phyloP scores from a whole-genome alignment of 352 stramenopile species.

The Phytophthora cactorum region DNA sequence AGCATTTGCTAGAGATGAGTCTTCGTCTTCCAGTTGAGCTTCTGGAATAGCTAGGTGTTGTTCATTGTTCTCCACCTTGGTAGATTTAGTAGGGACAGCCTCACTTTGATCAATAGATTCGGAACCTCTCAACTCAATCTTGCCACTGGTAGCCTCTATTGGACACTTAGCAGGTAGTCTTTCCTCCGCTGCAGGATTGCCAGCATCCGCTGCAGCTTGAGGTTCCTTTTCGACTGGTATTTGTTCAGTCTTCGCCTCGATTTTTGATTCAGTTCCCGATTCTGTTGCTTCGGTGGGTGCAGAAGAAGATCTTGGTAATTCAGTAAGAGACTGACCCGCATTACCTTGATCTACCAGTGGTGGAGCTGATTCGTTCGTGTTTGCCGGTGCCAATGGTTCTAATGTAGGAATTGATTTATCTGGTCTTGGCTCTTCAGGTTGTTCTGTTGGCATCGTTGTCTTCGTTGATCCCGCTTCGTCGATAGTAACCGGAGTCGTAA shows the following conservation, averaged over 20 bases:
- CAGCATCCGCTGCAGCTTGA: neutral
- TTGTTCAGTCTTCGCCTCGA: neutral
- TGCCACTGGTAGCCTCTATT: neutral
- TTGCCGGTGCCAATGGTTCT: too few relatives aligned
- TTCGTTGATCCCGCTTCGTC: neutral
- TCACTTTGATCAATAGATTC: neutral
- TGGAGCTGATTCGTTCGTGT: too few relatives aligned
- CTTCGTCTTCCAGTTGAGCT: too few relatives aligned
- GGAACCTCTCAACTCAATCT: neutral
- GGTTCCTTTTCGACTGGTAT: neutral
- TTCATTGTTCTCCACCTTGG: neutral
- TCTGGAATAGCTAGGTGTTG: too few relatives aligned
- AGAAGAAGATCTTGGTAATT: neutral
- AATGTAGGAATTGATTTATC: neutral
- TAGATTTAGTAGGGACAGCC: neutral
- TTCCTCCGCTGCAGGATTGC: too few relatives aligned
- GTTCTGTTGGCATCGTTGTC: neutral
- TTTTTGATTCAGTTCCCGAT: too few relatives aligned
- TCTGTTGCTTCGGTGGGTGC: neutral
- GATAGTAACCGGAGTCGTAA: neutral
- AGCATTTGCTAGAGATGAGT: neutral
- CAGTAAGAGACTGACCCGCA: neutral
- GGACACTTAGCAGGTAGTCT: too few relatives aligned
- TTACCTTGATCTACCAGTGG: too few relatives aligned
- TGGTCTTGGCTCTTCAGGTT: neutral